A percentile compares a stretch with the other conserved stretches of the same genome.
Conservation (phyloP, 1,284 basidiomycete species). For the Dichomitus squalens region DNA sequence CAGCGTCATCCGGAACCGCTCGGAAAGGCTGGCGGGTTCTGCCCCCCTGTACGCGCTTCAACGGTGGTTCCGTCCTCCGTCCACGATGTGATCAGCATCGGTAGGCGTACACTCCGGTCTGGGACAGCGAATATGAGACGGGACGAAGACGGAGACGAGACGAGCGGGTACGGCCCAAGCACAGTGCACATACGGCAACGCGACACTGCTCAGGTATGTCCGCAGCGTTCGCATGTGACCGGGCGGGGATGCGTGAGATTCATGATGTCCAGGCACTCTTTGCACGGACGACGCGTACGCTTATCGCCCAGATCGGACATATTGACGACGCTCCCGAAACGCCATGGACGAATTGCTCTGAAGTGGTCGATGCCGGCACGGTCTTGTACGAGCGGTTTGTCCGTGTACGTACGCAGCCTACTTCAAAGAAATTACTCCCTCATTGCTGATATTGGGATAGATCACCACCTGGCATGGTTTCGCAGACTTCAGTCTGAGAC, state of each 20-base stretch:
- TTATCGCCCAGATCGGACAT: neutral
- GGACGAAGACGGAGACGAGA: neutral
- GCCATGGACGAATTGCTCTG: neutral
- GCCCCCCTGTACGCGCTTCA: neutral
- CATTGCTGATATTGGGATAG: neutral
- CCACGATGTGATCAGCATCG: neutral
- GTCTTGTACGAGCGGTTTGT: neutral
- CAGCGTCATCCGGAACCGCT: no score
- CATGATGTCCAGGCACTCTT: neutral
- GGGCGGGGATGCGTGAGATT: no score
- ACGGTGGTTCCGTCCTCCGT: neutral
- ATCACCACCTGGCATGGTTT: neutral
- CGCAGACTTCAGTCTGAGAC: neutral
- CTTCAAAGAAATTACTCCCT: neutral
- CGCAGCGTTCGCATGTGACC: neutral
- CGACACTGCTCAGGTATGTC: neutral
- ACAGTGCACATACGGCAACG: neutral
- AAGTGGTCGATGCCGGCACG: neutral
- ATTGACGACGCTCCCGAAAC: neutral
- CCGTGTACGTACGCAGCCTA: neutral
- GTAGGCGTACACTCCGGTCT: neutral
- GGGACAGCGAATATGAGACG: conserved; percentile 1
- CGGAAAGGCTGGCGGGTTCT: neutral
- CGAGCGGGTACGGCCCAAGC: neutral
- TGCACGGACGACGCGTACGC: neutral